Conservation (phyloP, 169 alveolate genomes). For the Neospora caninum region DNA sequence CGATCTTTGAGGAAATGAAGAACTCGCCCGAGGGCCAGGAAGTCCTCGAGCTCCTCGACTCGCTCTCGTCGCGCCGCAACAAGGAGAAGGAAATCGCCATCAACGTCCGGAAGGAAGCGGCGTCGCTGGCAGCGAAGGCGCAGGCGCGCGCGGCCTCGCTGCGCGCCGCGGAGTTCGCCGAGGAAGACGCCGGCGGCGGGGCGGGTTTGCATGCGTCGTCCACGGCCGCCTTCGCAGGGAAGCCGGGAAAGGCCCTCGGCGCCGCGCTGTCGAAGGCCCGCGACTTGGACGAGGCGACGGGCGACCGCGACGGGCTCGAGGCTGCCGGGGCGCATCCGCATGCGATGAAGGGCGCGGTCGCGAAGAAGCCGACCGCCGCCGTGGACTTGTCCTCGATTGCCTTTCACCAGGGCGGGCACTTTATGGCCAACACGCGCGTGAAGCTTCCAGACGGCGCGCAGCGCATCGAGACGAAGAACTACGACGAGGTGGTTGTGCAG, state of each 20-base stretch:
- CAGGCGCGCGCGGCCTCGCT: slow-evolving; percentile 71
- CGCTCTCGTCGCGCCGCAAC: slow-evolving; percentile 77
- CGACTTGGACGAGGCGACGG: slow-evolving; percentile 52
- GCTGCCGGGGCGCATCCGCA: neutral
- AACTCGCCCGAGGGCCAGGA: slow-evolving; percentile 85
- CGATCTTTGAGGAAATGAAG: slow-evolving; percentile 76
- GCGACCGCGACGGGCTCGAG: neutral
- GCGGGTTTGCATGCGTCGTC: neutral
- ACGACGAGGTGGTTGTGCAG: slow-evolving; percentile 87
- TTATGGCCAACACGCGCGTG: slow-evolving; percentile 90
- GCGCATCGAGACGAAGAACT: slow-evolving; percentile 83
- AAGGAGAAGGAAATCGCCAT: slow-evolving; percentile 82
- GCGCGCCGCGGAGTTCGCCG: slow-evolving; percentile 62
- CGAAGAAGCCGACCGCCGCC: slow-evolving; percentile 65
- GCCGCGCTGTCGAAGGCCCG: slow-evolving; percentile 24
- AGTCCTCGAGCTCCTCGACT: slow-evolving; percentile 85
- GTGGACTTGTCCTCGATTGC: slow-evolving; percentile 87
- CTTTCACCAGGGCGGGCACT: slow-evolving; percentile 88
- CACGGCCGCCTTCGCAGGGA: neutral
- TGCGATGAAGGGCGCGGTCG: slow-evolving; percentile 35
- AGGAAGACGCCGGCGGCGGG: slow-evolving; percentile 47
- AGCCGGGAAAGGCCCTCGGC: neutral
- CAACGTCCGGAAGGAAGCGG: slow-evolving; percentile 84
- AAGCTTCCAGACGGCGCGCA: slow-evolving; percentile 93
- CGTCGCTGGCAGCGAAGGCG: slow-evolving; percentile 77